Conservation (phyloP, 495 filamentous ascomycete genomes). For the Pseudoneurospora amorphoporcata region DNA sequence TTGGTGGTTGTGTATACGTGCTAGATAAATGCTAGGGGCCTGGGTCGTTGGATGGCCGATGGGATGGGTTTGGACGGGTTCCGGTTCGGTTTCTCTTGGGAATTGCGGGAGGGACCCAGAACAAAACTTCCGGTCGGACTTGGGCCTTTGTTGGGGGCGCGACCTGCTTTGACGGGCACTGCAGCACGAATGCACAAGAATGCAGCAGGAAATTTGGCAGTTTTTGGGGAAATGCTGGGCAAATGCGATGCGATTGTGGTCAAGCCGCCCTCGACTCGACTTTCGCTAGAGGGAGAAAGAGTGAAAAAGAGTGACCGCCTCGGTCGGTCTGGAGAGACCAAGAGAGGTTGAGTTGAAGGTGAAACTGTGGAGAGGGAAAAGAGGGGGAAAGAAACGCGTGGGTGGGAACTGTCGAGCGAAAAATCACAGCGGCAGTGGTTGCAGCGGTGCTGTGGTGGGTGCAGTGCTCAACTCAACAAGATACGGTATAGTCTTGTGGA, state of each 20-base stretch:
- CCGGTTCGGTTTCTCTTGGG: not conserved
- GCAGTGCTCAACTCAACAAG: not conserved
- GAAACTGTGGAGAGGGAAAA: not conserved
- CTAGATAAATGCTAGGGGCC: not conserved
- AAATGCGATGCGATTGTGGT: not conserved
- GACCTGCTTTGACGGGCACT: not conserved
- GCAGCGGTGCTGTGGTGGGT: not conserved
- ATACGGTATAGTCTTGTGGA: not conserved
- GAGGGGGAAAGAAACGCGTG: not conserved
- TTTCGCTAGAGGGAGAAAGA: not conserved
- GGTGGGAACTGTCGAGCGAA: not conserved
- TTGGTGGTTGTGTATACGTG: not conserved
- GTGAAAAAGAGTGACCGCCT: not conserved
- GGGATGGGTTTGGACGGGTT: not conserved
- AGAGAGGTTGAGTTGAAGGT: not conserved
- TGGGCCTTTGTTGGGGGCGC: not conserved
- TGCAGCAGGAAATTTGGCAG: not conserved
- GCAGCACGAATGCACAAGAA: not conserved
- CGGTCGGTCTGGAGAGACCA: not conserved
- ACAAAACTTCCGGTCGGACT: not conserved
- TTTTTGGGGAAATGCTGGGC: not conserved
- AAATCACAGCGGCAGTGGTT: not conserved
- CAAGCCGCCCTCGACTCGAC: not conserved
- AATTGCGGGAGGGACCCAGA: not conserved
- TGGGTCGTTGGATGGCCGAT: not conserved